phyloP scores from a whole-genome alignment of 192 early-diverging fungal genomes.

The Chytriomyces sp. region DNA sequence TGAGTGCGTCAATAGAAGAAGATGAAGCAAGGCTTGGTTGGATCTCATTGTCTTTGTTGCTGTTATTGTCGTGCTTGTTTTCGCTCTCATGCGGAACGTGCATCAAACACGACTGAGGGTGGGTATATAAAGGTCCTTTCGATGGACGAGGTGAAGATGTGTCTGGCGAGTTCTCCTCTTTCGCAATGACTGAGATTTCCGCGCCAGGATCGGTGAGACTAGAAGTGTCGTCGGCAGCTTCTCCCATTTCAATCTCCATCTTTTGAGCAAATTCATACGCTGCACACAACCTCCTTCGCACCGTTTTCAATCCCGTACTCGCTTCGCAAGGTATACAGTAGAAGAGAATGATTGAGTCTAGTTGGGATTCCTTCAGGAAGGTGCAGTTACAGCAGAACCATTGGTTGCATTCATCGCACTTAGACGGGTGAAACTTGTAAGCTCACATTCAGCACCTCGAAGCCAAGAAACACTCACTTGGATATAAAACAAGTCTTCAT shows the following conservation, averaged over 20 bases:
- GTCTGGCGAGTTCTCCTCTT: background rate
- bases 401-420: conserved; percentile 37
- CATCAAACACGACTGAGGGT: conserved; percentile 12
- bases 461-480: conserved; percentile 10
- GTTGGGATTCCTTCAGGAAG: conserved; percentile 27
- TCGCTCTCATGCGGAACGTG: conserved; percentile 27
- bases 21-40: no score
- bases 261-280: conserved; percentile 29
- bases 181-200: background rate
- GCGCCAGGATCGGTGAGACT: background rate
- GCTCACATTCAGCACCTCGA: background rate
- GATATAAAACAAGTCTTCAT: conserved; percentile 27
- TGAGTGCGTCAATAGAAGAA: no score
- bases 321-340: conserved; percentile 29
- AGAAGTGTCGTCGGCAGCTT: conserved; percentile 5
- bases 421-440: background rate
- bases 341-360: conserved; percentile 33
- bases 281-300: conserved; percentile 20
- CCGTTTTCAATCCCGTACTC: conserved; percentile 24
- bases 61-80: no score
- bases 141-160: background rate
- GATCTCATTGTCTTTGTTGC: no score
- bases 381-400: conserved; percentile 31
- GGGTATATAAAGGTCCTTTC: background rate
- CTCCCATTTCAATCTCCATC: conserved; percentile 21